Evolutionary conservation across 352 stramenopile genomes (phyloP), one percentile per base, ranked within the genome.

Genomic region (Globisporangium recalcitrans): DNA sequence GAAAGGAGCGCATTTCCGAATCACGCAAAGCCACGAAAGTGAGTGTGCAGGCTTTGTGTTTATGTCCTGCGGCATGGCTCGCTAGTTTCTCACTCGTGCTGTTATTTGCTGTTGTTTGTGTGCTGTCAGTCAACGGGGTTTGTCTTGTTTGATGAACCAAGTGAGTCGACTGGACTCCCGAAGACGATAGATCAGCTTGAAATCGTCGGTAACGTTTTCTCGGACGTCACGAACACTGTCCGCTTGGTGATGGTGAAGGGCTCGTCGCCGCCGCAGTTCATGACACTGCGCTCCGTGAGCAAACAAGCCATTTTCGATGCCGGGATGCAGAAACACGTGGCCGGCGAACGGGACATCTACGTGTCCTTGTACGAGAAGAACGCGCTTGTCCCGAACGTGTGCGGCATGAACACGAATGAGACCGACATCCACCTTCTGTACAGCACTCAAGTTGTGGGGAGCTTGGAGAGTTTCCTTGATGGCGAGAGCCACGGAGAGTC

Each of bases 351-450:
- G 44, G 86, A 95, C 58, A 92, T 95, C 26, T 91, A 93, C 52
- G 73, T 91, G 4, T 80, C 86, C 31, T 64, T 95, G 1, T 90
- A 87, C 65, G 78, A 90, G 48, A 85, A 89, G 69, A 91, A 92
- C 52, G 73, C 71, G 4, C 71, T 91, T 27, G 77, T 92, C 21
- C 83, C 83, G 11, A 73, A 88, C 48, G 69, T 95, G 0, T 75
- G 73, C 51, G 84, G 70, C 51, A 86, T 91, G 68, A 87, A 83
- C 51, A 65, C 80, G 24, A 93, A 86, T 61, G 74, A 84, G n/a
- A 90, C 82, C 21, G 84, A 92, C 51, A 90, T 95, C 51, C 86
- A 95, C 64, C 73, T 91, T 51, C 66, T 95, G 7, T 95, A 93
- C 63, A 69, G 87, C 62, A 80, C 79, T 1, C 82, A 87, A 74